Percentiles rank a stretch among this genome's conserved stretches.
phyloP scores from a whole-genome alignment of 2,329 filamentous ascomycete species.

The Colletotrichum coccodes region DNA sequence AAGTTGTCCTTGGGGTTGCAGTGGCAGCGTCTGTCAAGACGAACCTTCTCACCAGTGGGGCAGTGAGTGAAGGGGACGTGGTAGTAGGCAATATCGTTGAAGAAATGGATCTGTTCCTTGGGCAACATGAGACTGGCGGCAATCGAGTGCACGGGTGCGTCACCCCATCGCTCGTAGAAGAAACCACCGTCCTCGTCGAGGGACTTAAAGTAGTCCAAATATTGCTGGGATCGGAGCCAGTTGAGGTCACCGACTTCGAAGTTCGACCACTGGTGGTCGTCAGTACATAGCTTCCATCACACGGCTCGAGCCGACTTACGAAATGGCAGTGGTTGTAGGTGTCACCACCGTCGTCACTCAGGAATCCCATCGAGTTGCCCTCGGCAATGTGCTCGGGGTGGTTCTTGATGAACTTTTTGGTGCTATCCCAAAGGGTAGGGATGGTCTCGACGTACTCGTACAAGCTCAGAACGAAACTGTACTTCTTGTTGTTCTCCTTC shows the following conservation, averaged over 20 bases:
- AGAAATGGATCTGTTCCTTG: constrained; percentile 97
- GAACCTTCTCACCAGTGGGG: constrained; percentile 86
- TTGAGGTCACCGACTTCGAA: constrained; percentile 95
- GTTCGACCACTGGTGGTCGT: constrained; percentile 85
- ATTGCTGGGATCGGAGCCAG: constrained; percentile 90
- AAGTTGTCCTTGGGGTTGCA: constrained; percentile 98
- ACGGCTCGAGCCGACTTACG: constrained; percentile 61
- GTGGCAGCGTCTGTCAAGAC: constrained; percentile 87
- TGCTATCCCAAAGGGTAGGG: constrained; percentile 93
- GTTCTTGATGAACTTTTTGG: constrained; percentile 91
- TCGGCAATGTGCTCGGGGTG: constrained; percentile 88
- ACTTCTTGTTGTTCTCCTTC: constrained; percentile 97
- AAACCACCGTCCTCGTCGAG: constrained; percentile 94
- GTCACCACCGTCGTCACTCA: constrained; percentile 91
- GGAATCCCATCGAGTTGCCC: constrained; percentile 88
- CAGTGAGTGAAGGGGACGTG: constrained; percentile 99
- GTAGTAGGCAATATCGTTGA: constrained; percentile 98
- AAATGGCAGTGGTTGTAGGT: constrained; percentile 99
- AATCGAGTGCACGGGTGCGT: constrained; percentile 98
- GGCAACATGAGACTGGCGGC: constrained; percentile 86
- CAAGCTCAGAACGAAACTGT: constrained; percentile 94
- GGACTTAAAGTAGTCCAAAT: constrained; percentile 89
- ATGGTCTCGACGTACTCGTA: constrained; percentile 99
- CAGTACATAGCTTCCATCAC: constrained; percentile 34
- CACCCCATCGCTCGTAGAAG: constrained; percentile 99